Evolutionary conservation across 2,329 filamentous ascomycete genomes (phyloP).

Genomic region (Epichloe gansuensis): DNA sequence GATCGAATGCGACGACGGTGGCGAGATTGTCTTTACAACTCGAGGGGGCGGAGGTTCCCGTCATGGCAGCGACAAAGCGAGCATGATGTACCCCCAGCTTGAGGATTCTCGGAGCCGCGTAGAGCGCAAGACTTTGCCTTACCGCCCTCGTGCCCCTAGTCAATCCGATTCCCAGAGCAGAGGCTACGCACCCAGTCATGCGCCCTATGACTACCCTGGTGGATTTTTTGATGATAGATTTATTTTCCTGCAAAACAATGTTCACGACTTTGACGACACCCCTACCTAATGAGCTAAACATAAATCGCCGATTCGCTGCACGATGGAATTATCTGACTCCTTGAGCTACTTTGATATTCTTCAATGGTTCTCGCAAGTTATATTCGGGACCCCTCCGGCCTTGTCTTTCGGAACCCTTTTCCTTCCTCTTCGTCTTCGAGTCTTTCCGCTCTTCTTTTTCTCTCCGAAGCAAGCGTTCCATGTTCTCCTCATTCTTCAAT

Average conservation of each 20-base stretch:
- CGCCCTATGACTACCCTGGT: slow-evolving; percentile 18
- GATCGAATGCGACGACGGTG: slow-evolving; percentile 46
- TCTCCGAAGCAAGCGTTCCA: slow-evolving; percentile 11
- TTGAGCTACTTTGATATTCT: background rate
- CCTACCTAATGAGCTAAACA: slow-evolving; percentile 15
- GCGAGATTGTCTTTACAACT: slow-evolving; percentile 44
- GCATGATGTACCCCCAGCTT: slow-evolving; percentile 31
- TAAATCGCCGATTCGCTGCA: slow-evolving; percentile 1
- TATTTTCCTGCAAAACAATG: background rate
- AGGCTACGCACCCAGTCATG: slow-evolving; percentile 17
- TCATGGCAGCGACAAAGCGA: slow-evolving; percentile 39
- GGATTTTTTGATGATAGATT: slow-evolving; percentile 17
- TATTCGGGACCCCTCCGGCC: background rate
- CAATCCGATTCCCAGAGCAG: slow-evolving; percentile 34
- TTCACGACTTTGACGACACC: background rate
- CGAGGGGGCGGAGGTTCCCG: slow-evolving; percentile 17
- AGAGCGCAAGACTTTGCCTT: slow-evolving; percentile 30
- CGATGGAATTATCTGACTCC: background rate
- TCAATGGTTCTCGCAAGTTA: background rate
- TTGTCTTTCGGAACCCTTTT: background rate
- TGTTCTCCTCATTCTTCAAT: slow-evolving; percentile 1
- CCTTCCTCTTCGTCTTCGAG: background rate
- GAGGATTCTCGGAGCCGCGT: slow-evolving; percentile 33
- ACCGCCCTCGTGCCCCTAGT: slow-evolving; percentile 35
- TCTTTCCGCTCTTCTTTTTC: slow-evolving; percentile 9